Conservation (phyloP, 2,329 filamentous ascomycete genomes). For the Aaosphaeria arxii region DNA sequence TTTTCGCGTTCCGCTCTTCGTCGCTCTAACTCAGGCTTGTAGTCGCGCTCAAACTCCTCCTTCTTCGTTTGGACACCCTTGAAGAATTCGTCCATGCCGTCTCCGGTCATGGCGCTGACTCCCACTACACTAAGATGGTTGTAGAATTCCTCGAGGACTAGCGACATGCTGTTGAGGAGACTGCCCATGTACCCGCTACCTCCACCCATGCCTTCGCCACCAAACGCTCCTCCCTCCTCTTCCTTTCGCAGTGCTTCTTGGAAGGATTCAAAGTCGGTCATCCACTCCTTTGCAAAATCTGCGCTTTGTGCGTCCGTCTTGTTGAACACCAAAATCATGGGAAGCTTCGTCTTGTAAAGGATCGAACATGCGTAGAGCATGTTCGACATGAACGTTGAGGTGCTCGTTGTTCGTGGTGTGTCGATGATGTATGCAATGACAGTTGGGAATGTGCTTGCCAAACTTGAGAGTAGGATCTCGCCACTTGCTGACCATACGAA, state of each 20-base stretch:
- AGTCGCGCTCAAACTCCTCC: conserved; percentile 84
- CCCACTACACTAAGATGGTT: conserved; percentile 88
- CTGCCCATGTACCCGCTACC: conserved; percentile 96
- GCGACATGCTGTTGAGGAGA: conserved; percentile 93
- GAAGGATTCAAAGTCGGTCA: conserved; percentile 98
- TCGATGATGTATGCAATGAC: conserved; percentile 98
- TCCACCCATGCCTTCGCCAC: conserved; percentile 64
- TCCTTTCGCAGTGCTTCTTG: conserved; percentile 80
- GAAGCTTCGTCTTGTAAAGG: conserved; percentile 95
- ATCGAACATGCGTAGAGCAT: conserved; percentile 99
- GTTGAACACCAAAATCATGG: conserved; percentile 99
- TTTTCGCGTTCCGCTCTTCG: conserved; percentile 72
- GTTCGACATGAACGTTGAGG: conserved; percentile 98
- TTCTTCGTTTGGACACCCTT: conserved; percentile 82
- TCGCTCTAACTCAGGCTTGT: conserved; percentile 85
- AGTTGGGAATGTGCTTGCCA: conserved; percentile 92
- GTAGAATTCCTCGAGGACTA: conserved; percentile 97
- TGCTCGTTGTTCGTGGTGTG: conserved; percentile 87
- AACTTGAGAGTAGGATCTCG: conserved; percentile 85
- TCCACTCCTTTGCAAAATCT: conserved; percentile 94
- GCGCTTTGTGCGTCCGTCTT: conserved; percentile 96
- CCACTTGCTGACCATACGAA: conserved; percentile 98
- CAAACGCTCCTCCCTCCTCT: conserved; percentile 74
- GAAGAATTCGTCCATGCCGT: conserved; percentile 92
- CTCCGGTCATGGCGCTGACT: conserved; percentile 88